Evolutionary conservation across 2,329 filamentous ascomycete genomes (phyloP).

Genomic region (Alternaria hordeiaustralica): DNA sequence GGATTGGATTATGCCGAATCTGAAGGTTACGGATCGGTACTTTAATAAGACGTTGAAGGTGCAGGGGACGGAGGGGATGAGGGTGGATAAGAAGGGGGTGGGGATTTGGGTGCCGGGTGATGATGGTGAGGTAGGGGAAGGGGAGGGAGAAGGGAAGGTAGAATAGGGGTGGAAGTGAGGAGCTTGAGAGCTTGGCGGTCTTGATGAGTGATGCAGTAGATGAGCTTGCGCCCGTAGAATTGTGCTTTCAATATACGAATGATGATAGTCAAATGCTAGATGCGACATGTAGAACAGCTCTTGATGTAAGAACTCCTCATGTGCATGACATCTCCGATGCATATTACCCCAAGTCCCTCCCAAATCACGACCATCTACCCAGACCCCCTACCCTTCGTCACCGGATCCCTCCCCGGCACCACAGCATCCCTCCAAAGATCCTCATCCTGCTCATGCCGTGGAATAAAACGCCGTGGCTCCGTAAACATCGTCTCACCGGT

Average conservation of each 20-base stretch:
- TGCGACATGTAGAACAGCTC: no score
- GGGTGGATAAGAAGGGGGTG: slow-evolving; percentile 60
- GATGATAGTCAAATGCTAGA: background rate
- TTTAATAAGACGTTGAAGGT: slow-evolving; percentile 90
- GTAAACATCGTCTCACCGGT: slow-evolving; percentile 16
- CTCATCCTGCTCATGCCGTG: slow-evolving; percentile 36
- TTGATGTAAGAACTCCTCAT: no score
- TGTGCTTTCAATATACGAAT: background rate
- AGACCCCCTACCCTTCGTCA: slow-evolving; percentile 7
- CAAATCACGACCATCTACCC: background rate
- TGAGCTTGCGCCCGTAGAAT: background rate
- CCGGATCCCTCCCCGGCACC: slow-evolving; percentile 30
- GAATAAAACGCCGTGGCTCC: slow-evolving; percentile 21
- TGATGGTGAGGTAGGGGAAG: background rate
- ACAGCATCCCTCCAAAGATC: slow-evolving; percentile 32
- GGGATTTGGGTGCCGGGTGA: slow-evolving; percentile 47
- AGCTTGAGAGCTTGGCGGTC: background rate
- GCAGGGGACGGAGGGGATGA: slow-evolving; percentile 75
- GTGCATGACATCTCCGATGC: background rate
- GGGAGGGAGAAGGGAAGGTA: background rate
- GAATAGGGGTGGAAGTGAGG: background rate
- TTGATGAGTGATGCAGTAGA: background rate
- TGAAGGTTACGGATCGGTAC: slow-evolving; percentile 86
- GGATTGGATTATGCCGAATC: slow-evolving; percentile 72
- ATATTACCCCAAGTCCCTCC: no score